Conservation (phyloP, 768 basidiomycete genomes). For the Trametes cubensis region DNA sequence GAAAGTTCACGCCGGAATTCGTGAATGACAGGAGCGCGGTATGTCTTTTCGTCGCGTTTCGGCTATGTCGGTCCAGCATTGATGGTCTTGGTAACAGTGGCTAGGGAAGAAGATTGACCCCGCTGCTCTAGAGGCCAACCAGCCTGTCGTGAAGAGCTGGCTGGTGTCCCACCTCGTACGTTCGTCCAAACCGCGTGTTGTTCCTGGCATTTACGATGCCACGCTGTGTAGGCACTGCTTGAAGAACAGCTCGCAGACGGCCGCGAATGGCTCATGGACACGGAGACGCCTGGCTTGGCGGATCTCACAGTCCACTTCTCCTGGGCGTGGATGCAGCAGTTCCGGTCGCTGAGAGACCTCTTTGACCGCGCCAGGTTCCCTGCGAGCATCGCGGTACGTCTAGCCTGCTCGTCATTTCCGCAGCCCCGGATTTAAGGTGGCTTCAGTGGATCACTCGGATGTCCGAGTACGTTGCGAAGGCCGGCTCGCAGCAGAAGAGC, state of each 20-base stretch:
- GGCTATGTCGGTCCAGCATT: background rate
- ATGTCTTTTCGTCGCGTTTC: constrained; percentile 23
- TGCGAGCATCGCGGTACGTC: constrained; percentile 43
- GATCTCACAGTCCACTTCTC: constrained; percentile 57
- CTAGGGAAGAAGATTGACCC: constrained; percentile 22
- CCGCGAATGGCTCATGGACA: constrained; percentile 61
- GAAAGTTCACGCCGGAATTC: constrained; percentile 47
- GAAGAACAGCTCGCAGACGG: constrained; percentile 53
- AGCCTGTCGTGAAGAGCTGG: constrained; percentile 39
- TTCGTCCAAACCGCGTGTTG: background rate
- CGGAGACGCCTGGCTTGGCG: constrained; percentile 51
- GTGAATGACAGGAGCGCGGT: constrained; percentile 53
- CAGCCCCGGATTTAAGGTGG: background rate
- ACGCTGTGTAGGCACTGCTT: constrained; percentile 34
- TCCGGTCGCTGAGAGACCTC: constrained; percentile 37
- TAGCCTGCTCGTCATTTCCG: background rate
- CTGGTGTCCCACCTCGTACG: constrained; percentile 53
- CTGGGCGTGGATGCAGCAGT: constrained; percentile 45
- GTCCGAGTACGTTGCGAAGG: constrained; percentile 35
- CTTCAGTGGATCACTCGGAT: constrained; percentile 52
- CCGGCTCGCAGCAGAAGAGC: constrained; percentile 33
- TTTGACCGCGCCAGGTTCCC: constrained; percentile 45
- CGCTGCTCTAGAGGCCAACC: constrained; percentile 33
- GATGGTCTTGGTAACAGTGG: constrained; percentile 16
- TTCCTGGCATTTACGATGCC: background rate